Percentiles rank a stretch among this genome's conserved stretches.
Evolutionary conservation across 331 rosid genomes (phyloP).

Genomic region (Arachis monticola): DNA sequence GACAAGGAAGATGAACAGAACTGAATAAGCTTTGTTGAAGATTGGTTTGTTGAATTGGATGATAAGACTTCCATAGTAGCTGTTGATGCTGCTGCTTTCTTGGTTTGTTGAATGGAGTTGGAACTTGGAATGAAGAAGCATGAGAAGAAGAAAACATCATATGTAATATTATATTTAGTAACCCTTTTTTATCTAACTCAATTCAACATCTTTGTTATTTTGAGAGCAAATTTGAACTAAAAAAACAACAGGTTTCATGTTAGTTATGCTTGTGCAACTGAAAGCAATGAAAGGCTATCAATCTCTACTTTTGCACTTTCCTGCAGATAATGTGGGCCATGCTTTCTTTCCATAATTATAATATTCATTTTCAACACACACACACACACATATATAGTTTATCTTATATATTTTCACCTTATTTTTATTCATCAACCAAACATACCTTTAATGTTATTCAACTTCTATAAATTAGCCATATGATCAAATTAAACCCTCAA

Average conservation of each 20-base stretch:
- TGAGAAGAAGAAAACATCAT: slow-evolving; percentile 20
- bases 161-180: slow-evolving; percentile 11
- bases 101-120: slow-evolving; percentile 28
- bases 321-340: slow-evolving; percentile 48
- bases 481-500: too few relatives aligned
- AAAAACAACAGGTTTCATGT: background rate
- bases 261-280: background rate
- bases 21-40: slow-evolving; percentile 17
- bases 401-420: too few relatives aligned
- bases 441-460: too few relatives aligned
- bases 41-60: slow-evolving; percentile 29
- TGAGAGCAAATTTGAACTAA: slow-evolving; percentile 16
- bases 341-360: background rate
- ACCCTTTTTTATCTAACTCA: slow-evolving; percentile 15
- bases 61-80: slow-evolving; percentile 14
- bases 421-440: too few relatives aligned
- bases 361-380: background rate
- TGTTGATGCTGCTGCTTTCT: slow-evolving; percentile 22
- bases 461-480: too few relatives aligned
- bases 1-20: slow-evolving; percentile 27
- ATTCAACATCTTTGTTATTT: background rate
- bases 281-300: background rate
- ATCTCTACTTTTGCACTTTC: background rate
- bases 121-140: slow-evolving; percentile 29
- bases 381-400: too few relatives aligned